A percentile compares a stretch with the other conserved stretches of the same genome.
These are phyloP conservation scores for Talaromyces verruculosus DNA, from an alignment of 2,329 filamentous ascomycete genomes.

Conservation along the genomic window DNA sequence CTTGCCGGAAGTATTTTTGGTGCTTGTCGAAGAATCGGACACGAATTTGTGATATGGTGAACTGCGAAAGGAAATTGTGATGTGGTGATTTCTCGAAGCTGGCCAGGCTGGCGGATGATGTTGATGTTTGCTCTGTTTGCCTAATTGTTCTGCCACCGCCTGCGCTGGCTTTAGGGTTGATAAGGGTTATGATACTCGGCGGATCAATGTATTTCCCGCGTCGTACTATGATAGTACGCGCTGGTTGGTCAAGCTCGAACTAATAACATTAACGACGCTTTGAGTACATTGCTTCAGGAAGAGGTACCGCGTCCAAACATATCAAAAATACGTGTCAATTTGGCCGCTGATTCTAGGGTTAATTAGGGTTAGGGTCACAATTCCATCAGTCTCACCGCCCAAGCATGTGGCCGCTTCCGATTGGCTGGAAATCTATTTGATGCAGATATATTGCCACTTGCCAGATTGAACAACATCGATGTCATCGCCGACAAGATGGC, in stretches of 20 bases:
- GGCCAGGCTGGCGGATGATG: conserved; percentile 20
- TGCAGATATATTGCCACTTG: no score
- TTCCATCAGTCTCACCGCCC: no score
- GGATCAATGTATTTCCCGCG: background rate
- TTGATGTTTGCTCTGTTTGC: conserved; percentile 21
- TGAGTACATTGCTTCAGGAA: background rate
- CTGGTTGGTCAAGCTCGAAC: background rate
- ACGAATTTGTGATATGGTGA: background rate
- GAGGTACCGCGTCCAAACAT: background rate
- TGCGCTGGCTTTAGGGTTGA: background rate
- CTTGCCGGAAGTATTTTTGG: conserved; percentile 26
- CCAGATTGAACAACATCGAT: background rate
- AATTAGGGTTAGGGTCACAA: no score
- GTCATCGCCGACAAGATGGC: conserved; percentile 21
- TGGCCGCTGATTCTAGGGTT: background rate
- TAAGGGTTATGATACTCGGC: background rate
- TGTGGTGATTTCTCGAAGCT: background rate
- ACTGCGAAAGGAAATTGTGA: background rate
- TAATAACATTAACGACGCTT: background rate
- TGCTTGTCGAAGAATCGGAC: background rate
- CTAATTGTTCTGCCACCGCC: background rate
- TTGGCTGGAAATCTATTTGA: no score
- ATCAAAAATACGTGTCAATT: background rate
- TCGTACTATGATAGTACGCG: background rate
- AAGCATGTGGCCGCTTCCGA: no score